phyloP scores from a whole-genome alignment of 352 stramenopile species.

The Blastocystis sp. region DNA sequence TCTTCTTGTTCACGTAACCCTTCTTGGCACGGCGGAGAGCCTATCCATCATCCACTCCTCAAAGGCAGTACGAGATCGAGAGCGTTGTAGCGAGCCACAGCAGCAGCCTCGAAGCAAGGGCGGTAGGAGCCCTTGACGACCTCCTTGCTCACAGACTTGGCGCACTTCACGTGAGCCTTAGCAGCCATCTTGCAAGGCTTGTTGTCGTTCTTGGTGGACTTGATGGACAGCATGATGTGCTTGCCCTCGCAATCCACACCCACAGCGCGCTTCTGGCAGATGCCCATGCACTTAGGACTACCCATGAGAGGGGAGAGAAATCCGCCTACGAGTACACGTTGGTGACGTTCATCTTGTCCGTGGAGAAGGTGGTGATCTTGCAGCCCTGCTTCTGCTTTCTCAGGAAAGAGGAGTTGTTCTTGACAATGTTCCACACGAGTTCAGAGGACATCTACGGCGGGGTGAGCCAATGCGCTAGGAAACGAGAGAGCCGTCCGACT shows the following conservation, averaged over 20 bases:
- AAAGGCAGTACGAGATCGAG: neutral
- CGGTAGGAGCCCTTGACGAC: slow-evolving; percentile 4
- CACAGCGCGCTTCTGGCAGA: slow-evolving; percentile 48
- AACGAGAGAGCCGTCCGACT: neutral
- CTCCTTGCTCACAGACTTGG: slow-evolving; percentile 2
- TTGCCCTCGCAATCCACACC: slow-evolving; percentile 42
- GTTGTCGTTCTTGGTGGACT: slow-evolving; percentile 46
- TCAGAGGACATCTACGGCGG: slow-evolving; percentile 56
- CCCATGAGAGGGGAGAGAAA: neutral
- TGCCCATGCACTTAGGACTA: slow-evolving; percentile 58
- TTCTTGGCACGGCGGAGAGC: slow-evolving; percentile 30
- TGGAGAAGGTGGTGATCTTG: slow-evolving; percentile 64
- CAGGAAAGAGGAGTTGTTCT: slow-evolving; percentile 58
- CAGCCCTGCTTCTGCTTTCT: slow-evolving; percentile 55
- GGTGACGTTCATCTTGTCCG: slow-evolving; percentile 44
- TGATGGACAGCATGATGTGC: slow-evolving; percentile 25
- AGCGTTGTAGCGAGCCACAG: slow-evolving; percentile 48
- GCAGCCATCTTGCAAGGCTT: slow-evolving; percentile 59
- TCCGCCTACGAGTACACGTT: slow-evolving; percentile 15
- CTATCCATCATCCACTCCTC: neutral
- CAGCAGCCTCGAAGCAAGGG: slow-evolving; percentile 35
- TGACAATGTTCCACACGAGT: slow-evolving; percentile 63
- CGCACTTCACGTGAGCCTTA: slow-evolving; percentile 19
- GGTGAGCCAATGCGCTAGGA: neutral
- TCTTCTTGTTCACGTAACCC: neutral